These are phyloP conservation scores for Sedum album DNA, from an alignment of 164 flowering plant species.

Conservation along the genomic window DNA sequence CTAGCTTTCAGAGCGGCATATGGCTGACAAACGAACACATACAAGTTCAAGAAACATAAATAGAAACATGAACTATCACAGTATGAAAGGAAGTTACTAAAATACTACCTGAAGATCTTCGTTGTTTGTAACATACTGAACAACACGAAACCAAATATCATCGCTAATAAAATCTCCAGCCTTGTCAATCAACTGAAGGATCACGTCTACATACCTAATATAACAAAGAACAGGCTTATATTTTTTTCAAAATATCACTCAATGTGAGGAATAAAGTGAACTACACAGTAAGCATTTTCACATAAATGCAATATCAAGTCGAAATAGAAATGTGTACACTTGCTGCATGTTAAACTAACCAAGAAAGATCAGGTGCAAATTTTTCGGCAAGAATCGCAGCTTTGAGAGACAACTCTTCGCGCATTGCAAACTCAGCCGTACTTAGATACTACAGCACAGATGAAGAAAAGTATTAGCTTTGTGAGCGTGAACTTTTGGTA, in stretches of 20 bases:
- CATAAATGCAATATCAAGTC: too few species aligned
- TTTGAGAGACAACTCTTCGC: conserved; percentile 92
- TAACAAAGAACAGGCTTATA: background rate
- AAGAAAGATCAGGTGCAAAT: conserved; percentile 95
- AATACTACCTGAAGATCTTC: conserved; percentile 86
- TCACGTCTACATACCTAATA: conserved; percentile 96
- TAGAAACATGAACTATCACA: background rate
- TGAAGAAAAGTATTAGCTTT: background rate
- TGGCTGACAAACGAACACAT: conserved; percentile 43
- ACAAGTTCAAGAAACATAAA: conserved; percentile 10
- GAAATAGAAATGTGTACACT: too few species aligned
- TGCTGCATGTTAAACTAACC: conserved; percentile 35
- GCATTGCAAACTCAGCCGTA: conserved; percentile 95
- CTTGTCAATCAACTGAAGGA: conserved; percentile 98
- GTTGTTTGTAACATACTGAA: conserved; percentile 95
- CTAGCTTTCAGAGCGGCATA: conserved; percentile 96
- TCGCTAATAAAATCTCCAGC: conserved; percentile 99
- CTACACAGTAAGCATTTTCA: background rate
- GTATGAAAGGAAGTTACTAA: background rate
- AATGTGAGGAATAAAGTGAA: background rate
- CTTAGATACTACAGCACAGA: conserved; percentile 74
- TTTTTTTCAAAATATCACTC: background rate
- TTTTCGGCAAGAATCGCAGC: conserved; percentile 99
- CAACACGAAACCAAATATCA: conserved; percentile 99
- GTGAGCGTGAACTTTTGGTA: background rate